Evolutionary conservation across 768 basidiomycete genomes (phyloP).

Genomic region (Leccinum subgranulosum): DNA sequence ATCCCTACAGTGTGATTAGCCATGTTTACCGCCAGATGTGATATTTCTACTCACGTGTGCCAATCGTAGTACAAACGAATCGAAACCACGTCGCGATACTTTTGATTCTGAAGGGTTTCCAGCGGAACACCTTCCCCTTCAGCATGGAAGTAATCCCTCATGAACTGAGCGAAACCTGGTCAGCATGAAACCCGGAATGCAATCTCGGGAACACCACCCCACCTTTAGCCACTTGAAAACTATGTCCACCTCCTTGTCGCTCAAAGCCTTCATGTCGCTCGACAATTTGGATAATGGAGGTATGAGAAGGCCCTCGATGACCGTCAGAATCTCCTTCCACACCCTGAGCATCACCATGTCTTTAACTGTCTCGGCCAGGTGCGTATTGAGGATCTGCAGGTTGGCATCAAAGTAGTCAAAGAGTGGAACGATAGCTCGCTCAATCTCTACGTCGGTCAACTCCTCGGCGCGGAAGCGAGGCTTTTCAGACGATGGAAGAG

Average conservation of each 20-base stretch:
- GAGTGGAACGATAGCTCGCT: constrained; percentile 84
- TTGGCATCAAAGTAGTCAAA: constrained; percentile 98
- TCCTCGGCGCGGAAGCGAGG: constrained; percentile 76
- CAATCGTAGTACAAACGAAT: constrained; percentile 96
- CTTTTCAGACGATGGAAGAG: constrained; percentile 71
- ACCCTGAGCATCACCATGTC: constrained; percentile 89
- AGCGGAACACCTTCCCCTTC: constrained; percentile 88
- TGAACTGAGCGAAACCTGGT: constrained; percentile 52
- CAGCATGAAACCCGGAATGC: background rate
- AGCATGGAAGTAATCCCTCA: constrained; percentile 93
- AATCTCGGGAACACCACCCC: constrained; percentile 38
- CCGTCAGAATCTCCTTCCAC: constrained; percentile 92
- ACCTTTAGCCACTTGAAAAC: constrained; percentile 99
- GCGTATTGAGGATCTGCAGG: constrained; percentile 85
- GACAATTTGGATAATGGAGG: constrained; percentile 83
- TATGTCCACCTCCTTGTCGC: constrained; percentile 95
- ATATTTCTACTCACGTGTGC: constrained; percentile 63
- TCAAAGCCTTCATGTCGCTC: constrained; percentile 88
- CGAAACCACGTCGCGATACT: constrained; percentile 87
- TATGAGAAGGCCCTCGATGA: constrained; percentile 85
- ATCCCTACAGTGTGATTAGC: constrained; percentile 45
- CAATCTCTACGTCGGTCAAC: constrained; percentile 90
- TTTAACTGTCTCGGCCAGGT: constrained; percentile 79
- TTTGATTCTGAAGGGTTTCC: constrained; percentile 87
- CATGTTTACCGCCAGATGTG: background rate